Base-by-base conservation (phyloP, 768 basidiomycete species). In the Fomitopsis pulvina region DNA sequence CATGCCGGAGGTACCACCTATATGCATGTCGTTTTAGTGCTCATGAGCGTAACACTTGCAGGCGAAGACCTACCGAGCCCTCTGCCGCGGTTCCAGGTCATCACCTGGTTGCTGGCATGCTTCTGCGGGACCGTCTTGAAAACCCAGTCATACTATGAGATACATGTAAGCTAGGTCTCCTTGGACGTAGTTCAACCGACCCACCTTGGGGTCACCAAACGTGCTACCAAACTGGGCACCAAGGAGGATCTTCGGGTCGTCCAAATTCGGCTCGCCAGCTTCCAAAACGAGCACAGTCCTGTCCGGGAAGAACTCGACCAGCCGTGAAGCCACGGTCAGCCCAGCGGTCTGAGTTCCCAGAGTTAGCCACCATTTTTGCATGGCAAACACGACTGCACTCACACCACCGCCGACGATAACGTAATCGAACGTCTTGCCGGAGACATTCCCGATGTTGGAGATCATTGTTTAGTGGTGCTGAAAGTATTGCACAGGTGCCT, bases 1-100 rank as follows among this genome's bases (percentile, higher is more conserved):
- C 25, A 76, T 66, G 10, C 58, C 59, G 0, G 76, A 76, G 50
- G 63, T 72, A 2, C 78, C 77, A 14, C 46, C 46, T 47, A 32
- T 22, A 14, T 18, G 25, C 22, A 28, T 37, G 14, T 18, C 6
- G 14, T 44, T n/a, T 9, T 10, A 6, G 3, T 27, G 14, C 34
- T 16, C 14, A 14, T 18, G 18, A 37, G 34, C 4, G 14, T 18
- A 4, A 14, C 4, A 14, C 6, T 4, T 37, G 5, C 34, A 37
- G 14, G 14, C 34, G 34, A 5, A 12, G 14, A 14, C 34, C 14
- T 26, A 6, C 78, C 66, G 9, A 57, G 38, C 14, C 56, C 52
- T 28, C 51, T 53, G 3, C 53, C 52, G 11, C 55, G 28, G 25
- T 32, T 48, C 47, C 41, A 48, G 9, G 32, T 37, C 21, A 51